Conservation (phyloP, 1,284 basidiomycete genomes). For the Sporisorium exsertum region DNA sequence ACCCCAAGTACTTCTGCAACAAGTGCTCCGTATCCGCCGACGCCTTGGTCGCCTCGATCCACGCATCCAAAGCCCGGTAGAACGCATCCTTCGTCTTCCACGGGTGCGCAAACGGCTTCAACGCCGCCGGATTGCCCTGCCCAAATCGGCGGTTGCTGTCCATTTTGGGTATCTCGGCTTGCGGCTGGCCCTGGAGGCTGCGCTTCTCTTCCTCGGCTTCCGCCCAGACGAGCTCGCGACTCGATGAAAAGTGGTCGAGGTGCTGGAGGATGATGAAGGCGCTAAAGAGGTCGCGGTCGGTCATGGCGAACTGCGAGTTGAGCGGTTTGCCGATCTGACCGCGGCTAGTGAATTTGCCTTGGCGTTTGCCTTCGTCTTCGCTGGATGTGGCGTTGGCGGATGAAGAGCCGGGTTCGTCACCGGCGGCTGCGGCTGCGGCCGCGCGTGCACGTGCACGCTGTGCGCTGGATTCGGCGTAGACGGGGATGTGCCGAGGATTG, state of each 20-base stretch:
- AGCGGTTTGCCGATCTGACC: slow-evolving; percentile 54
- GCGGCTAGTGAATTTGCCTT: slow-evolving; percentile 45
- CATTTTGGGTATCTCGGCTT: slow-evolving; percentile 13
- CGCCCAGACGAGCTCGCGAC: slow-evolving; percentile 54
- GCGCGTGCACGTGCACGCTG: slow-evolving; percentile 32
- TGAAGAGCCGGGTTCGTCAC: slow-evolving; percentile 7
- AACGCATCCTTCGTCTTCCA: slow-evolving; percentile 47
- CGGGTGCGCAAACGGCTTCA: slow-evolving; percentile 50
- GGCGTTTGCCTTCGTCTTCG: slow-evolving; percentile 35
- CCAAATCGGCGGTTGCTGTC: slow-evolving; percentile 30
- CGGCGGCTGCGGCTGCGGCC: neutral
- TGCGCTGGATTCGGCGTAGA: slow-evolving; percentile 48
- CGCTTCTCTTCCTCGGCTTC: slow-evolving; percentile 58
- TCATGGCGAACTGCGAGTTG: slow-evolving; percentile 42
- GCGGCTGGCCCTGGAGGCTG: slow-evolving; percentile 19
- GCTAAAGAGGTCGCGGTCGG: slow-evolving; percentile 36
- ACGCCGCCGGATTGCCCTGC: slow-evolving; percentile 34
- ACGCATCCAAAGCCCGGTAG: slow-evolving; percentile 42
- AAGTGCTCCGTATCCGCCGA: slow-evolving; percentile 39
- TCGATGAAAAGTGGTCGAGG: slow-evolving; percentile 24
- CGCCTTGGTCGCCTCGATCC: slow-evolving; percentile 25
- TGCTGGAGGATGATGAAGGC: slow-evolving; percentile 33
- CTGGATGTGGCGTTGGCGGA: slow-evolving; percentile 29
- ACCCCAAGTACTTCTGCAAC: slow-evolving; percentile 44
- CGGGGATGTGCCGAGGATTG: slow-evolving; percentile 50